Percentiles rank a stretch among this genome's conserved stretches.
phyloP scores from a whole-genome alignment of 345 rosid genomes.

The Citrus sp. region DNA sequence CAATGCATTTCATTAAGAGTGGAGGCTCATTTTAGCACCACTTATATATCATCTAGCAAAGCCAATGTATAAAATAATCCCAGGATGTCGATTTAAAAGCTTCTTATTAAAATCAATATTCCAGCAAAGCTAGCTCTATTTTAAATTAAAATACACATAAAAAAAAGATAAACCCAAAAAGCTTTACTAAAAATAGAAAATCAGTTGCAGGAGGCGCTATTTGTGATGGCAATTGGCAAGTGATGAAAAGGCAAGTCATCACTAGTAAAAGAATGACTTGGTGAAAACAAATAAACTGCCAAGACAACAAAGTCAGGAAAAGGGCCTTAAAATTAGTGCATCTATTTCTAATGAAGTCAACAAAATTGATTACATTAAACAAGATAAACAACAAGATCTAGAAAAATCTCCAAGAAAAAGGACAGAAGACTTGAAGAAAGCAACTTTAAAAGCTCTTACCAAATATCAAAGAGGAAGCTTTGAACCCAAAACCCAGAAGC shows the following conservation, averaged over 20 bases:
- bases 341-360: neutral
- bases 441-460: conserved; percentile 7
- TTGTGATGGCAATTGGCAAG: neutral
- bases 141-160: too few relatives aligned
- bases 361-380: neutral
- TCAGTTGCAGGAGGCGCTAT: neutral
- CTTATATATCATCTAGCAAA: neutral
- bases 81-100: too few relatives aligned
- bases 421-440: neutral
- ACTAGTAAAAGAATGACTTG: neutral
- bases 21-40: neutral
- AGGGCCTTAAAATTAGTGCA: neutral
- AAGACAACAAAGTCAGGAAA: neutral
- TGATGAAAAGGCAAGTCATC: neutral
- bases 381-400: neutral
- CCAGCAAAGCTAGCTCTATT: neutral
- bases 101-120: neutral
- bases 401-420: neutral
- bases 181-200: neutral
- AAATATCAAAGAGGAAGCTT: neutral
- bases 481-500: neutral
- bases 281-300: neutral
- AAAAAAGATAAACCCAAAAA: too few relatives aligned
- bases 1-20: neutral
- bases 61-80: neutral